A percentile compares a stretch with the other conserved stretches of the same genome.
Evolutionary conservation across 106 monocot genomes (phyloP).

Genomic region (Allium cepa): DNA sequence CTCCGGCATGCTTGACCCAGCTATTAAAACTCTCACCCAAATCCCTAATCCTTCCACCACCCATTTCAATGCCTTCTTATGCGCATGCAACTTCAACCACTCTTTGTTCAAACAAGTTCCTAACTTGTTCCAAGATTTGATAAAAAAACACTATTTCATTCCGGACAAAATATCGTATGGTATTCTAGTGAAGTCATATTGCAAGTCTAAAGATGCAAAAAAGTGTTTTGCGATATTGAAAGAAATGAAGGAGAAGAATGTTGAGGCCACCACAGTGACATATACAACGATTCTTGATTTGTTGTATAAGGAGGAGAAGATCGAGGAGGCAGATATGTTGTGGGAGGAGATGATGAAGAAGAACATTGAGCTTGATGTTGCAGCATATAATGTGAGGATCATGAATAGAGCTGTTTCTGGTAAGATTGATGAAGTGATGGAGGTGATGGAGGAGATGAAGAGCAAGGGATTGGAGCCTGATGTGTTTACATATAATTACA

Average conservation of each 20-base stretch:
- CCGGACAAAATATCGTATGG: conserved; percentile 46
- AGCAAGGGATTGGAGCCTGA: conserved; percentile 38
- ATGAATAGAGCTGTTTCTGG: conserved; percentile 27
- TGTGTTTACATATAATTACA: conserved; percentile 36
- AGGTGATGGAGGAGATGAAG: conserved; percentile 41
- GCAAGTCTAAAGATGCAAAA: conserved; percentile 20
- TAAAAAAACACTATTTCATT: conserved; percentile 25
- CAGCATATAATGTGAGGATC: conserved; percentile 39
- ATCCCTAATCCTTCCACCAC: conserved; percentile 10
- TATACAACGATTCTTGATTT: conserved; percentile 57
- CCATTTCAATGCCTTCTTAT: conserved; percentile 57
- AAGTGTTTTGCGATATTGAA: conserved; percentile 22
- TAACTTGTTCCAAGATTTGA: conserved; percentile 28
- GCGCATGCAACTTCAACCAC: conserved; percentile 28
- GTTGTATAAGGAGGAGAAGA: conserved; percentile 33
- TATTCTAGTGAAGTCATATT: conserved; percentile 48
- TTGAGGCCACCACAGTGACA: conserved; percentile 23
- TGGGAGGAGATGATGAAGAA: conserved; percentile 54
- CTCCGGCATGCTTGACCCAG: conserved; percentile 52
- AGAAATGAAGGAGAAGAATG: conserved; percentile 31
- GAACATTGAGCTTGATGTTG: conserved; percentile 17
- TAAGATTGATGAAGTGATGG: conserved; percentile 18
- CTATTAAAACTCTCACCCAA: conserved; percentile 22
- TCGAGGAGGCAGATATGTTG: conserved; percentile 32
- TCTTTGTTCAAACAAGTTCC: conserved; percentile 30